These are phyloP conservation scores for Tricholoma furcatifolium DNA, from an alignment of 768 basidiomycete genomes.

Conservation along the genomic window DNA sequence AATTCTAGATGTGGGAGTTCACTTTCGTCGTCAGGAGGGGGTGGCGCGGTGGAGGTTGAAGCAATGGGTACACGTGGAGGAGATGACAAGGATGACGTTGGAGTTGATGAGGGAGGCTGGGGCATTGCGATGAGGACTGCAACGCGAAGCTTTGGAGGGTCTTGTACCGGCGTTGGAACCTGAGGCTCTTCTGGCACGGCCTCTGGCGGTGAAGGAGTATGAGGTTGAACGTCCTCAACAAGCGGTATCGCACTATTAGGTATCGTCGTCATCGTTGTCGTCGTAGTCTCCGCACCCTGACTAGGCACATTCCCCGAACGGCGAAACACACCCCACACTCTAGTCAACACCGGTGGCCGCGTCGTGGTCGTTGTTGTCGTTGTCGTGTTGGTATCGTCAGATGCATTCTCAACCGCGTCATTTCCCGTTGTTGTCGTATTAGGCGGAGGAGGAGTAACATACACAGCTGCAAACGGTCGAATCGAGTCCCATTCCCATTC, in stretches of 20 bases:
- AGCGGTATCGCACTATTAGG: too few species aligned
- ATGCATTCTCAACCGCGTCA: neutral
- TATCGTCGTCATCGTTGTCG: too few species aligned
- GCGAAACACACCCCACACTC: too few species aligned
- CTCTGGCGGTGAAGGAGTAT: neutral
- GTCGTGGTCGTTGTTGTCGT: too few species aligned
- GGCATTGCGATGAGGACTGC: conserved; percentile 37
- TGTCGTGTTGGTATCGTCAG: neutral
- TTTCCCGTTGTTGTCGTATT: too few species aligned
- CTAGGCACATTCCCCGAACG: too few species aligned
- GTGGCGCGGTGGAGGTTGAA: conserved; percentile 1
- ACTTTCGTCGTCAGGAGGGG: conserved; percentile 8
- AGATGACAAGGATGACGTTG: neutral
- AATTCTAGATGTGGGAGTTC: conserved; percentile 32
- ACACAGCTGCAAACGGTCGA: conserved; percentile 31
- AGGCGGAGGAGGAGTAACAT: conserved; percentile 16
- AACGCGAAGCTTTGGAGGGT: conserved; percentile 20
- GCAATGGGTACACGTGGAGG: neutral
- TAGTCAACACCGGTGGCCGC: too few species aligned
- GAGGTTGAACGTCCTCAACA: too few species aligned
- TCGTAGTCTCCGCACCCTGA: too few species aligned
- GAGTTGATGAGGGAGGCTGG: conserved; percentile 8
- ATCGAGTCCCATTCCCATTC: conserved; percentile 35
- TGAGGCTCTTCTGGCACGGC: neutral
- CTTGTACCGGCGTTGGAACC: neutral